Evolutionary conservation across 108 stramenopile species (phyloP).

Genomic region (Pelagomonas calceolata): DNA sequence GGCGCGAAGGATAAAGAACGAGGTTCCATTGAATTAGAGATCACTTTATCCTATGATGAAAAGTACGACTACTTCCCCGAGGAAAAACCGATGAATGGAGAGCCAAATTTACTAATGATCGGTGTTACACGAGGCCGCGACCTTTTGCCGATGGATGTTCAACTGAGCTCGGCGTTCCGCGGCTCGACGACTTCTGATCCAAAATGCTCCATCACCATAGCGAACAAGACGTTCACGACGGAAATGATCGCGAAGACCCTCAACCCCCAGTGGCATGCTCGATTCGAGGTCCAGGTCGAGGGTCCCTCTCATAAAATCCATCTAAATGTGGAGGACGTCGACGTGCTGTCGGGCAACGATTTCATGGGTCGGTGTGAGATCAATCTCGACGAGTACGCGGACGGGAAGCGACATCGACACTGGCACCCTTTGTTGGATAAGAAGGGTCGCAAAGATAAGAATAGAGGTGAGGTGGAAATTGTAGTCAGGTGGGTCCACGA

Average conservation of each 20-base stretch:
- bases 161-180: neutral
- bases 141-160: neutral
- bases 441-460: neutral
- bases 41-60: neutral
- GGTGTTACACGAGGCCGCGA: neutral
- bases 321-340: neutral
- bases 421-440: constrained; percentile 6
- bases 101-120: neutral
- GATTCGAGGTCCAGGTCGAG: neutral
- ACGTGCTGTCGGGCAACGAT: neutral
- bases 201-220: neutral
- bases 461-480: neutral
- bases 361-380: neutral
- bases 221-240: neutral
- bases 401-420: constrained; percentile 1
- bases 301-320: neutral
- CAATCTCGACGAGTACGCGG: neutral
- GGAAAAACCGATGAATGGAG: neutral
- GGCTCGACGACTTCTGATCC: neutral
- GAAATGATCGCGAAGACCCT: neutral
- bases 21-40: neutral
- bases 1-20: too few relatives aligned
- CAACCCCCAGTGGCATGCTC: neutral
- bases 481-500: neutral
- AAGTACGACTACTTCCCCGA: neutral